Evolutionary conservation across 768 basidiomycete genomes (phyloP), one percentile per base, ranked within the genome.

Genomic region (Suillus sp.): DNA sequence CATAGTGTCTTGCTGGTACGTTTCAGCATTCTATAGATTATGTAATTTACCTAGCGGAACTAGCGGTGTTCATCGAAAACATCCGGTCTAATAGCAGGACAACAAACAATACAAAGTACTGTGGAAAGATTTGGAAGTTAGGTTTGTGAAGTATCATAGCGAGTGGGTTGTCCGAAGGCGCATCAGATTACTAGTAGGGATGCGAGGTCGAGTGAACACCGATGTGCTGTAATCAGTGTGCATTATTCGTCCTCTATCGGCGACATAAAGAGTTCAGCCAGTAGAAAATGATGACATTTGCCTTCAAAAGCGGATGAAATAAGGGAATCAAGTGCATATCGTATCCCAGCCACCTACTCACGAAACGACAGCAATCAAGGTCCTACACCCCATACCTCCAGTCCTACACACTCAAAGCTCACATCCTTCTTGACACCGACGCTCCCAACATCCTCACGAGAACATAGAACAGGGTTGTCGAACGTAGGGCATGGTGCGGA

Each of bases 381-480:
- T 4, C 87, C 88, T 48, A 95, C 78, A 4, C 85, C 89, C 96
- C 96, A 97, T 0, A 95, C 93, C 71, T 98, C 96, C 60, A 99
- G 74, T 16, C 91, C 95, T 0, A 96, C 89, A 74, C 94, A 94
- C 71, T 96, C 94, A 67, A 98, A 99, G n/a, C 80, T 75, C 10
- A 83, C 83, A 8, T 82, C 84, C 61, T 78, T 79, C 53, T 75
- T 77, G 0, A 77, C 71, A 0, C 82, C 79, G 4, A 50, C 51
- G 18, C 22, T 43, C 3, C 35, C 61, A 57, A 6, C 20, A 27
- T 40, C 35, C 30, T 3, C 70, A n/a, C 68, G 71, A 0, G 82
- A 79, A 72, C 93, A 96, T 18, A 96, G 75, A 0, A 91, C 85
- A 37, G 92, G 90, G 70, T 99, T 99, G 42, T 83, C 86, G 73